Conservation (phyloP, 345 rosid genomes). For the Psidium friedrichsthalianum region DNA sequence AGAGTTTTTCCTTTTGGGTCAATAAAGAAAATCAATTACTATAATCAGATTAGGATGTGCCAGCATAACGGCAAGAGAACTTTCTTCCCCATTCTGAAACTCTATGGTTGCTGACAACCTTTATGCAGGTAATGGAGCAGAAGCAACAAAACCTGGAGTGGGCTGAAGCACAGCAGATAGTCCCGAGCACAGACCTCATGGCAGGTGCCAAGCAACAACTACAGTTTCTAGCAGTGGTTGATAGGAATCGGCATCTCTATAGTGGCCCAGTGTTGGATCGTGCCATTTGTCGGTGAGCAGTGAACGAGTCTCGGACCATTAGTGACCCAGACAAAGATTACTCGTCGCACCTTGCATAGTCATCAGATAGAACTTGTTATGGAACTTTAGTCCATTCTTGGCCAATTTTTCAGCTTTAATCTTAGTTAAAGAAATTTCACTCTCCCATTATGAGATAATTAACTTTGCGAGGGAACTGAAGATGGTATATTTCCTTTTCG, state of each 20-base stretch:
- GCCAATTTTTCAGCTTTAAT: background rate
- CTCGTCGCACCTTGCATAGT: background rate
- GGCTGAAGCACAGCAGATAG: conserved; percentile 60
- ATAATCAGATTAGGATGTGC: background rate
- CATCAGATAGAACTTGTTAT: background rate
- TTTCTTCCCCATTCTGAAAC: background rate
- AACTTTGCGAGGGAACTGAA: background rate
- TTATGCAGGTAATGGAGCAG: conserved; percentile 10
- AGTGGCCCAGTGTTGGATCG: conserved; percentile 47
- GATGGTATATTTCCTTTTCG: background rate
- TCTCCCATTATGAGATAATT: background rate
- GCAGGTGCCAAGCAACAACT: conserved; percentile 73
- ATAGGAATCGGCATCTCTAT: conserved; percentile 54
- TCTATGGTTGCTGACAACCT: background rate
- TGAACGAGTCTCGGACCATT: background rate
- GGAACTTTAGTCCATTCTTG: background rate
- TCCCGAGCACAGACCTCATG: conserved; percentile 40
- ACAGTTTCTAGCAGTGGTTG: conserved; percentile 53
- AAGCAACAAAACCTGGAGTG: conserved; percentile 41
- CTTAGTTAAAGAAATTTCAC: background rate
- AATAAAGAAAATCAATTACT: background rate
- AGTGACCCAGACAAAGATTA: background rate
- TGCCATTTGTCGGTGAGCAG: conserved; percentile 58
- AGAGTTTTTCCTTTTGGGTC: background rate
- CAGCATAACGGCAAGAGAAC: background rate